Evolutionary conservation across 805 yeast species (phyloP).

Genomic region (Candida odintsovae): DNA sequence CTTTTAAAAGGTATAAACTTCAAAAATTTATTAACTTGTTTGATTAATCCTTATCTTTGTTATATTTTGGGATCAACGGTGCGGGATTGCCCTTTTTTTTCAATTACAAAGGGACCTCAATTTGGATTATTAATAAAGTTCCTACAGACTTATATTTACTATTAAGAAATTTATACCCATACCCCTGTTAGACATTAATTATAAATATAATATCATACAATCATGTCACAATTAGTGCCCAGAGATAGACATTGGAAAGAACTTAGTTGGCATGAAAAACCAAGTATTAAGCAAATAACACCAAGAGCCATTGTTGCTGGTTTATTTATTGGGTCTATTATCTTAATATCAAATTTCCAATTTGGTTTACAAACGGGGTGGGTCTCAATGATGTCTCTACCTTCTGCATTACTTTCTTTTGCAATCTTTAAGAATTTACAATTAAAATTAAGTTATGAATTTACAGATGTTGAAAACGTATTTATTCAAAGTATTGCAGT

Average conservation of each 20-base stretch:
- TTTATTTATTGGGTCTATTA: constrained; percentile 76
- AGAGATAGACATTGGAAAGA: constrained; percentile 15
- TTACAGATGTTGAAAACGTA: constrained; percentile 91
- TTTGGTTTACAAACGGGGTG: constrained; percentile 97
- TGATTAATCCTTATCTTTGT: background rate
- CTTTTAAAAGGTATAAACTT: background rate
- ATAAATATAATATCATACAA: no score
- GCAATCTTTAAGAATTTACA: constrained; percentile 66
- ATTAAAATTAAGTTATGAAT: constrained; percentile 32
- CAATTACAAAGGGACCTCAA: background rate
- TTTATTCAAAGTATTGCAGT: constrained; percentile 89
- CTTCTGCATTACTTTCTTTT: constrained; percentile 84
- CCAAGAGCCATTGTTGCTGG: constrained; percentile 72
- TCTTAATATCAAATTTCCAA: constrained; percentile 86
- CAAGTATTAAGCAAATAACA: constrained; percentile 60
- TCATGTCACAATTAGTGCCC: background rate
- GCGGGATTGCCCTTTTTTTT: no score
- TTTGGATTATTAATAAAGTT: background rate
- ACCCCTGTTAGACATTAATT: background rate
- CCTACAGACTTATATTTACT: background rate
- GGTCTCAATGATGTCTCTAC: constrained; percentile 99
- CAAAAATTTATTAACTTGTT: no score
- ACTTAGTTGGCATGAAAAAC: constrained; percentile 32
- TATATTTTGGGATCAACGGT: no score
- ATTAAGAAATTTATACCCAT: background rate